These are phyloP conservation scores for Apophysomyces trapeziformis DNA, from an alignment of 371 early-diverging fungal species.

Conservation along the genomic window DNA sequence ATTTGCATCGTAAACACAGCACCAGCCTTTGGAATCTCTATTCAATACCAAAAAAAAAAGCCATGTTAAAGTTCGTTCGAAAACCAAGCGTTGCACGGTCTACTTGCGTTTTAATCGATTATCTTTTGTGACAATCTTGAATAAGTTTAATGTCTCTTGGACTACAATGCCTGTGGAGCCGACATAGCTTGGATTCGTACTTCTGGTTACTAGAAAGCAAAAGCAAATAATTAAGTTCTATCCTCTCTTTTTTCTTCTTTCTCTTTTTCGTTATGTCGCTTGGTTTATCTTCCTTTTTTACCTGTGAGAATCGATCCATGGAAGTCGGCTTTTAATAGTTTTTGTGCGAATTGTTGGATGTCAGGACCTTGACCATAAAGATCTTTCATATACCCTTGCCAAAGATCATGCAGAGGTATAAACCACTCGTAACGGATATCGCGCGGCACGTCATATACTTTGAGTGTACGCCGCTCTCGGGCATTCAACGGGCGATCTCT, in stretches of 20 bases:
- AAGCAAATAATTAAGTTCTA: too few relatives aligned
- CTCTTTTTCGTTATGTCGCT: not conserved
- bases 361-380: slow-evolving; percentile 50
- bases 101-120: slow-evolving; percentile 68
- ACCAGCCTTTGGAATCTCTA: slow-evolving; percentile 80
- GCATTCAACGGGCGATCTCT: slow-evolving; percentile 60
- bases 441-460: slow-evolving; percentile 70
- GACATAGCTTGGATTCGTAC: slow-evolving; percentile 82
- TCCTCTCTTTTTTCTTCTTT: too few relatives aligned
- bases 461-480: slow-evolving; percentile 59
- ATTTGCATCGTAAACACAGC: slow-evolving; percentile 72
- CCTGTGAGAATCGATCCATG: slow-evolving; percentile 84
- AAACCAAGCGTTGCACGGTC: not conserved
- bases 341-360: slow-evolving; percentile 55
- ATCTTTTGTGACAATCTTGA: slow-evolving; percentile 76
- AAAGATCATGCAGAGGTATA: slow-evolving; percentile 76
- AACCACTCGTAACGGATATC: slow-evolving; percentile 65
- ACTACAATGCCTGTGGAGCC: slow-evolving; percentile 83
- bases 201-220: slow-evolving; percentile 59
- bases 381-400: slow-evolving; percentile 81
- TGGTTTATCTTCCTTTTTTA: slow-evolving; percentile 26
- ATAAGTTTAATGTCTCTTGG: slow-evolving; percentile 88
- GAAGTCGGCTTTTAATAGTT: slow-evolving; percentile 82
- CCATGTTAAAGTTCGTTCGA: not conserved
- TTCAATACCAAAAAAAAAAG: slow-evolving; percentile 8